Percentiles rank a stretch among this genome's conserved stretches.
These are phyloP conservation scores for Adansonia gregorii DNA, from an alignment of 441 rosid genomes.

Conservation along the genomic window DNA sequence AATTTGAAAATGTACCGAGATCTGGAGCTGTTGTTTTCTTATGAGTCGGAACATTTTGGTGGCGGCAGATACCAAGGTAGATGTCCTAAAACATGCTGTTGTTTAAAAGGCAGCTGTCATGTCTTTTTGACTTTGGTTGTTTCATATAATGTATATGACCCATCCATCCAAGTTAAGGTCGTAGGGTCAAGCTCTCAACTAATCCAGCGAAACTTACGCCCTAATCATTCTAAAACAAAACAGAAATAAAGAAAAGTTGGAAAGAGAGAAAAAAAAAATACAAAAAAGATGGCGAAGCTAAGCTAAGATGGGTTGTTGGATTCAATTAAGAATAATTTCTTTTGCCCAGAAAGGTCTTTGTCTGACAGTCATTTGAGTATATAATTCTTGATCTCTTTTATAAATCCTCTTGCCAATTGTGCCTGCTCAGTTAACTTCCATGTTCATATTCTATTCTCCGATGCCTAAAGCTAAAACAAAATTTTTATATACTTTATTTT, in stretches of 20 bases:
- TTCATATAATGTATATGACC: neutral
- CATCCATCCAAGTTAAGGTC: neutral
- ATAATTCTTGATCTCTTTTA: neutral
- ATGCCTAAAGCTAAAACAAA: neutral
- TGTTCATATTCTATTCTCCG: neutral
- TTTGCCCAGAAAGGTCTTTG: neutral
- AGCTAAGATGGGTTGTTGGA: neutral
- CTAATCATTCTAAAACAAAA: neutral
- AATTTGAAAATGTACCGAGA: neutral
- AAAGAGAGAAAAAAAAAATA: neutral
- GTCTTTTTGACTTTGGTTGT: neutral
- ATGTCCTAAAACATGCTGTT: neutral
- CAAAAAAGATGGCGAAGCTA: neutral
- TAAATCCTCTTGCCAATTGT: neutral
- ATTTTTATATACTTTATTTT: too few relatives aligned
- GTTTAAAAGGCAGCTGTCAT: neutral
- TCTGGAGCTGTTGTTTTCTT: too few relatives aligned
- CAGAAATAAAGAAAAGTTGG: neutral
- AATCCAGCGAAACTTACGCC: conserved; percentile 11
- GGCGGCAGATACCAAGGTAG: neutral
- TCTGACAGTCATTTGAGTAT: neutral
- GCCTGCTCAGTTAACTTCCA: neutral
- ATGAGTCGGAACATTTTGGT: neutral
- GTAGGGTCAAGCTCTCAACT: neutral
- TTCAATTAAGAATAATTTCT: neutral